These are phyloP conservation scores for Yamadazyma songkhlaensis DNA, from an alignment of 1,139 yeast genomes.

Conservation along the genomic window DNA sequence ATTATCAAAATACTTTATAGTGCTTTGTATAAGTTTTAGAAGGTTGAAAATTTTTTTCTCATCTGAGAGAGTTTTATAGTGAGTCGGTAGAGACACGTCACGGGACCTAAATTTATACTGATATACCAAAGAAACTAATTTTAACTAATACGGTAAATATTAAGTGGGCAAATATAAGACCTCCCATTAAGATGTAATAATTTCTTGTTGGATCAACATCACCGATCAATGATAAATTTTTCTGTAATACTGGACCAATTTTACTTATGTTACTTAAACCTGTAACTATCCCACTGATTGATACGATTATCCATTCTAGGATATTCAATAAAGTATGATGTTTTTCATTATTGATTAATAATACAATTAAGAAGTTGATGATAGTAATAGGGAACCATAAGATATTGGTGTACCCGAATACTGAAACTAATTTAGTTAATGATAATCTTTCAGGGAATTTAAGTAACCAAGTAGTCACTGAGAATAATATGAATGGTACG, in stretches of 20 bases:
- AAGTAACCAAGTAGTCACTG: conserved; percentile 41
- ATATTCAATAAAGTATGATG: conserved; percentile 33
- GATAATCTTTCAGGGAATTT: conserved; percentile 42
- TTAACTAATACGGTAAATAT: conserved; percentile 47
- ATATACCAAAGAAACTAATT: conserved; percentile 46
- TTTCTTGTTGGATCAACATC: conserved; percentile 20
- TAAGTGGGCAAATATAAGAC: conserved; percentile 36
- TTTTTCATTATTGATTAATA: conserved; percentile 37
- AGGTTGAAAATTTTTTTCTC: conserved; percentile 2
- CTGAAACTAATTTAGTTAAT: conserved; percentile 46
- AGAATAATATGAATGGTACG: conserved; percentile 56
- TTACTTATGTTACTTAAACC: conserved; percentile 47
- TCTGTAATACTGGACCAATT: conserved; percentile 39
- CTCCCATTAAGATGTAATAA: conserved; percentile 20
- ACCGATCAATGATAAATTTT: conserved; percentile 30
- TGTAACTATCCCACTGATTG: conserved; percentile 44
- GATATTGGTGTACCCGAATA: conserved; percentile 77
- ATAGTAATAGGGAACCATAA: conserved; percentile 79
- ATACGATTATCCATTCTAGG: conserved; percentile 48
- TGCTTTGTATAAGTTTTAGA: background rate
- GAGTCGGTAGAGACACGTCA: conserved; percentile 1
- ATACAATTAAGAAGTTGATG: conserved; percentile 48
- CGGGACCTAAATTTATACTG: conserved; percentile 7
- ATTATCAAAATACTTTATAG: conserved; percentile 2
- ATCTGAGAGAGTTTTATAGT: conserved; percentile 1